Conservation (phyloP, 2,329 filamentous ascomycete species). For the Xylaria sp. region DNA sequence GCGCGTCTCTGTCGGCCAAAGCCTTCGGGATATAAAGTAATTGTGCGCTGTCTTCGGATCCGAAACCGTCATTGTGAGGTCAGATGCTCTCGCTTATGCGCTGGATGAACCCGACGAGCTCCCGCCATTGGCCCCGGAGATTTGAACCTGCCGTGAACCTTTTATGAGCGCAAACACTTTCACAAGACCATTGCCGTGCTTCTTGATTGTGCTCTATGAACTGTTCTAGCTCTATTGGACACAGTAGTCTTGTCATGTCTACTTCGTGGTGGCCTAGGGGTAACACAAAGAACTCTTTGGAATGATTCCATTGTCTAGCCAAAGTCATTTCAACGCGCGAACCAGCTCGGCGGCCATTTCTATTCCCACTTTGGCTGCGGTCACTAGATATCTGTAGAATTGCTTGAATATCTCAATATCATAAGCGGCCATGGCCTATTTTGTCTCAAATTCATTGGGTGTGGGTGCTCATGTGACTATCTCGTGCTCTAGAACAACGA, state of each 20-base stretch:
- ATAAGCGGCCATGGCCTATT: neutral
- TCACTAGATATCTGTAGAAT: neutral
- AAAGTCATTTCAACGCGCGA: neutral
- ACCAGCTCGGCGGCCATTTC: neutral
- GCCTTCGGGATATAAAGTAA: conserved; percentile 3
- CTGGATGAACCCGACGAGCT: conserved; percentile 7
- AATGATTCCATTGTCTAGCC: neutral
- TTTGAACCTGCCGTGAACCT: conserved; percentile 10
- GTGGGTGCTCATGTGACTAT: neutral
- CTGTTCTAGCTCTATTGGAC: neutral
- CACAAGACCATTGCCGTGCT: neutral
- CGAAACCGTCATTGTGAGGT: conserved; percentile 23
- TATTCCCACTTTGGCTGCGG: neutral
- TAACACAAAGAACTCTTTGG: neutral
- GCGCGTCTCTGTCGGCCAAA: conserved; percentile 10
- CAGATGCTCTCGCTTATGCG: conserved; percentile 16
- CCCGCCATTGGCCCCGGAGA: conserved; percentile 16
- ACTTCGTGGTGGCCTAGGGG: neutral
- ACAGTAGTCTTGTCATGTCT: neutral
- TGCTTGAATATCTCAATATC: neutral
- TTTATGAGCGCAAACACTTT: neutral
- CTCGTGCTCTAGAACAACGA: neutral
- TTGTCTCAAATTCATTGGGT: neutral
- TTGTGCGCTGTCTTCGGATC: conserved; percentile 14
- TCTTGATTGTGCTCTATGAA: neutral